phyloP scores from a whole-genome alignment of 2,329 filamentous ascomycete species.

The Ascochyta lentis region DNA sequence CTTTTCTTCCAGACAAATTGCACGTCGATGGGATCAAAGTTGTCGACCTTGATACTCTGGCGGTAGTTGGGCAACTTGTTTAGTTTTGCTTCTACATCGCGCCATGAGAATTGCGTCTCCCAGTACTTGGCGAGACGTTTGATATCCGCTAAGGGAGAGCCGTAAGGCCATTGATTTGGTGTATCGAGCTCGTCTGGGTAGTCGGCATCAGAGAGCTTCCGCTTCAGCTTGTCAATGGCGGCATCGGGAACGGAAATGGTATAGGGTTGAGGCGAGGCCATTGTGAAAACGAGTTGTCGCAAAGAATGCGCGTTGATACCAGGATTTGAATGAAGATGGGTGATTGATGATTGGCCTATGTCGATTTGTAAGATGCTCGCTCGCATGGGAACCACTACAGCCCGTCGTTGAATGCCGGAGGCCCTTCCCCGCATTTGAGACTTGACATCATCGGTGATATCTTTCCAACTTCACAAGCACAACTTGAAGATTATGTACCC shows the following conservation, averaged over 20 bases:
- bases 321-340: not conserved
- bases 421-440: conserved; percentile 4
- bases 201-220: conserved; percentile 61
- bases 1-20: conserved; percentile 70
- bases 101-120: conserved; percentile 67
- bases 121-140: conserved; percentile 65
- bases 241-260: conserved; percentile 47
- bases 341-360: not conserved
- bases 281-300: not conserved
- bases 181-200: conserved; percentile 63
- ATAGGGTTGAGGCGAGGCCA: conserved; percentile 30
- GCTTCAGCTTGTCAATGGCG: conserved; percentile 60
- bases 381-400: not conserved
- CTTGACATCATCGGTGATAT: not conserved
- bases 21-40: conserved; percentile 65
- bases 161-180: conserved; percentile 61
- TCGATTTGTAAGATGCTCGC: conserved; percentile 7
- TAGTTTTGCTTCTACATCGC: conserved; percentile 62
- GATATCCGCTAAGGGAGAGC: conserved; percentile 65
- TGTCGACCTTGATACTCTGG: conserved; percentile 61
- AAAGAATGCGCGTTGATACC: not conserved
- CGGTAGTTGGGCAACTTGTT: conserved; percentile 68
- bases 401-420: conserved; percentile 5
- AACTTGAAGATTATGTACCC: not conserved
- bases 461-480: not conserved